Evolutionary conservation across 179 eudicot genomes (phyloP), one percentile per base, ranked within the genome.

Genomic region (Corrigiola litoralis): DNA sequence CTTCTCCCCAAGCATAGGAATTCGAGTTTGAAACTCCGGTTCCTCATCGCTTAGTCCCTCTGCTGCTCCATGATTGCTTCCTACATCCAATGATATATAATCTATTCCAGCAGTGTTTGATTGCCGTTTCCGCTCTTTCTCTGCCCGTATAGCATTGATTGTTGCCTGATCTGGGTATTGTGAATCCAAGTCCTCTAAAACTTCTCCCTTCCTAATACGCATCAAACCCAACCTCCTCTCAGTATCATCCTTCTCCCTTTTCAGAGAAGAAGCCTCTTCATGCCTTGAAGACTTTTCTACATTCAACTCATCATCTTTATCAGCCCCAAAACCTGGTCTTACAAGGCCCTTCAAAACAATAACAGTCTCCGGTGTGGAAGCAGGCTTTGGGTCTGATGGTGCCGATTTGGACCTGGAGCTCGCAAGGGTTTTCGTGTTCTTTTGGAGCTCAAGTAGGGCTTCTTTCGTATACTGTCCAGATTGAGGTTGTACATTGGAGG

Each of bases 1-100:
- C 61, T 82, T 82, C 20, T 86, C 94, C 48, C 89, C 89, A 45
- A 86, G 49, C 72, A 90, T 75, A 12, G 94, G 89, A 64, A 94
- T 90, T 68, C 99, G 77, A 27, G 91, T 77, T 27, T 73, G 87
- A 75, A 84, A 87, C 80, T 94, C 99, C 0, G 97, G 94, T 72
- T 94, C 99, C 71, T 94, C 99, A 50, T 94, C 99, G 55, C 96
- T 92, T 77, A 92, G 67, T n/a, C 98, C 98, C 72, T 92, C 97
- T 1, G 90, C 88, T 36, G 63, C 98, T 48, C 97, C 98, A 47
- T 94, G 97, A 83, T 90, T 84, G 70, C 97, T 88, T 16, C 99
- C 97, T 10, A 62, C 71, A 71, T 94, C 99, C 65, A 94, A 65
- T 32, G 99, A 73, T 56, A 94, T 94, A 63, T 56, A 94, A 74